These are phyloP conservation scores for Botrytis deweyae DNA, from an alignment of 2,329 filamentous ascomycete species.

Conservation along the genomic window DNA sequence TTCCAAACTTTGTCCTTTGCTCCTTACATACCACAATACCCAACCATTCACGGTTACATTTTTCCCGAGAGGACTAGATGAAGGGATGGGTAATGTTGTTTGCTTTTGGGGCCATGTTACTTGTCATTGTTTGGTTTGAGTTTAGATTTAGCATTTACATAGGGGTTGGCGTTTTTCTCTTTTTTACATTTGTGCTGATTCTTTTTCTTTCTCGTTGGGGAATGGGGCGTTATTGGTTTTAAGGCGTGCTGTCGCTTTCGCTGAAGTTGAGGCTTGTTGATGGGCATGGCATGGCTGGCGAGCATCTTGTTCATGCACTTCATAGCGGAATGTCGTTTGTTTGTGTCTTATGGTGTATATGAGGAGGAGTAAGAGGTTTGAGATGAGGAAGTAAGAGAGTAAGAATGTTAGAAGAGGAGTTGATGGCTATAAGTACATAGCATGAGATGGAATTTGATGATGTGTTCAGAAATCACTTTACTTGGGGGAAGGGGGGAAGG, in stretches of 20 bases:
- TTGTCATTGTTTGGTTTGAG: neutral
- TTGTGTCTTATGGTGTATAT: neutral
- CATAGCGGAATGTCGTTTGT: neutral
- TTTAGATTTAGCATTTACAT: neutral
- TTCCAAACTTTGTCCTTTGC: conserved; percentile 1
- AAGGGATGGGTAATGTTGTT: neutral
- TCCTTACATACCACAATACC: conserved; percentile 12
- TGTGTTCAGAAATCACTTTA: neutral
- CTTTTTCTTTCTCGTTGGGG: neutral
- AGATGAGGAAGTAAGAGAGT: neutral
- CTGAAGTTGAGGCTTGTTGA: neutral
- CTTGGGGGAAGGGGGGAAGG: neutral
- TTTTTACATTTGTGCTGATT: neutral
- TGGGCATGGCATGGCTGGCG: neutral
- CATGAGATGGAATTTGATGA: neutral
- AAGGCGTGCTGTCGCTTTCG: neutral
- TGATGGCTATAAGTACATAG: neutral
- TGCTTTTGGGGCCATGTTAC: conserved; percentile 3
- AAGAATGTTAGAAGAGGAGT: neutral
- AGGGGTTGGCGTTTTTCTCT: conserved; percentile 10
- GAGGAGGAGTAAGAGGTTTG: neutral
- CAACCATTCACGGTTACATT: conserved; percentile 1
- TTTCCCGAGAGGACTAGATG: neutral
- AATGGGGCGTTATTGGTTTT: neutral
- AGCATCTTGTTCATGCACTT: neutral